A percentile compares a stretch with the other conserved stretches of the same genome.
These are phyloP conservation scores for Pleurostoma richardsiae DNA, from an alignment of 2,329 filamentous ascomycete species.

Conservation along the genomic window DNA sequence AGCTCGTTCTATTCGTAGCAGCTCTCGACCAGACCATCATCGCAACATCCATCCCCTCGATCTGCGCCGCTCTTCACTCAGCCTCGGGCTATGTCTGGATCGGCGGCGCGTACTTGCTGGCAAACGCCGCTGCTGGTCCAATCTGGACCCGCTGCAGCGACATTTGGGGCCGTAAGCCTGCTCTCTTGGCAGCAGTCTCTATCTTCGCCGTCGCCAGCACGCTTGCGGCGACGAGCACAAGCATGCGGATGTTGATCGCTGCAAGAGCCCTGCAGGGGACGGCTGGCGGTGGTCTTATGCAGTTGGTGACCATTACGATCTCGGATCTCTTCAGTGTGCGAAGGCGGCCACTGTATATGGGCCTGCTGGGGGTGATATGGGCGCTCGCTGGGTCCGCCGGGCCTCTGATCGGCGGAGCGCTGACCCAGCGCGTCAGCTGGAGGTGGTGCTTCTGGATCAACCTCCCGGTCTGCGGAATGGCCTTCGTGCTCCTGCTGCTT, in stretches of 20 bases:
- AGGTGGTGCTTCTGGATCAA: slow-evolving; percentile 20
- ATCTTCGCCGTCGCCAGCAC: slow-evolving; percentile 31
- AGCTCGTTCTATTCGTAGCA: slow-evolving; percentile 13
- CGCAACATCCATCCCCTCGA: slow-evolving; percentile 43
- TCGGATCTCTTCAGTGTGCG: slow-evolving; percentile 30
- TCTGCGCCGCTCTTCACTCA: slow-evolving; percentile 43
- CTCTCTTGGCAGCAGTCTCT: slow-evolving; percentile 23
- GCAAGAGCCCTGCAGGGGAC: slow-evolving; percentile 25
- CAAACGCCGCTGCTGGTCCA: slow-evolving; percentile 51
- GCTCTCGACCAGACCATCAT: slow-evolving; percentile 35
- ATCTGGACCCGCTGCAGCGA: slow-evolving; percentile 49
- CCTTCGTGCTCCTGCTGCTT: slow-evolving; percentile 12
- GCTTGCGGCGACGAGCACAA: slow-evolving; percentile 25
- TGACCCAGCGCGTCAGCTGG: slow-evolving; percentile 14
- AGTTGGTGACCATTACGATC: slow-evolving; percentile 29
- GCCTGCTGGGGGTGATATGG: slow-evolving; percentile 43
- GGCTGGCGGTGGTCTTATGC: slow-evolving; percentile 27
- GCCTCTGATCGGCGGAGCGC: slow-evolving; percentile 15
- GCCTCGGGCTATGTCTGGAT: slow-evolving; percentile 59
- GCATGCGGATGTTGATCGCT: slow-evolving; percentile 30
- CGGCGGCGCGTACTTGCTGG: slow-evolving; percentile 58
- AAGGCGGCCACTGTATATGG: slow-evolving; percentile 12
- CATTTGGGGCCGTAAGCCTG: slow-evolving; percentile 35
- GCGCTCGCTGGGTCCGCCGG: slow-evolving; percentile 23
- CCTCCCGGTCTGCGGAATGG: slow-evolving; percentile 12